These are phyloP conservation scores for Phytopythium delawarense DNA, from an alignment of 352 stramenopile genomes.

Conservation along the genomic window DNA sequence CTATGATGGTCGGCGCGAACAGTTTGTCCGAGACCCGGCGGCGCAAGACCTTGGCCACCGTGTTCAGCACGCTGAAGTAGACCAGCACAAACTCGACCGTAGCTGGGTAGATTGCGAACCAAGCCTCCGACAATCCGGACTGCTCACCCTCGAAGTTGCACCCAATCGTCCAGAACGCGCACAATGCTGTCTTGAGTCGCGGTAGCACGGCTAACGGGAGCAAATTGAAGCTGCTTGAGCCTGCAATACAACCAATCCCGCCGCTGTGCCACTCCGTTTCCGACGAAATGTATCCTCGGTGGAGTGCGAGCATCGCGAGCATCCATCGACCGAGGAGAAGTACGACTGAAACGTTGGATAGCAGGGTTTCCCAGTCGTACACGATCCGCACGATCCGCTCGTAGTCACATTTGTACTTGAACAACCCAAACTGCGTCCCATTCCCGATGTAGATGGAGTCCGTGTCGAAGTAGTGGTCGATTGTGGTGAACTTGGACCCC, in stretches of 20 bases:
- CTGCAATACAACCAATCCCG: constrained; percentile 22
- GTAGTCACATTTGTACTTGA: constrained; percentile 17
- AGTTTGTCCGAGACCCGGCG: constrained; percentile 21
- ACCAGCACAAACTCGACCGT: constrained; percentile 20
- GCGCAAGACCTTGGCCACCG: constrained; percentile 14
- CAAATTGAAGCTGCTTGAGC: constrained; percentile 18
- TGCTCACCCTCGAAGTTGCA: constrained; percentile 39
- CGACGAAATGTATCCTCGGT: background rate
- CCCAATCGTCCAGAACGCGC: constrained; percentile 26
- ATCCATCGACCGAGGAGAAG: constrained; percentile 6
- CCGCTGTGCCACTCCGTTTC: background rate
- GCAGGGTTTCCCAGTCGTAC: constrained; percentile 6
- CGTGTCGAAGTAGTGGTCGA: background rate
- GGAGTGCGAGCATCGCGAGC: constrained; percentile 5
- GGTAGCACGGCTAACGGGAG: constrained; percentile 27
- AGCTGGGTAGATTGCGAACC: constrained; percentile 21
- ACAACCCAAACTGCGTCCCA: constrained; percentile 25
- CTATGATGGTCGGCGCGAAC: constrained; percentile 23
- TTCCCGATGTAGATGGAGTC: constrained; percentile 8
- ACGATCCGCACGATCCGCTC: constrained; percentile 13
- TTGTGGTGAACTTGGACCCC: background rate
- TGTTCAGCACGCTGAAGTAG: constrained; percentile 21
- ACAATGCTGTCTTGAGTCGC: constrained; percentile 25
- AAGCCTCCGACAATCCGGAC: constrained; percentile 16
- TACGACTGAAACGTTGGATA: constrained; percentile 8